Percentiles rank a stretch among this genome's conserved stretches.
phyloP scores from a whole-genome alignment of 805 yeast species.

The Yamadazyma phyllophila region DNA sequence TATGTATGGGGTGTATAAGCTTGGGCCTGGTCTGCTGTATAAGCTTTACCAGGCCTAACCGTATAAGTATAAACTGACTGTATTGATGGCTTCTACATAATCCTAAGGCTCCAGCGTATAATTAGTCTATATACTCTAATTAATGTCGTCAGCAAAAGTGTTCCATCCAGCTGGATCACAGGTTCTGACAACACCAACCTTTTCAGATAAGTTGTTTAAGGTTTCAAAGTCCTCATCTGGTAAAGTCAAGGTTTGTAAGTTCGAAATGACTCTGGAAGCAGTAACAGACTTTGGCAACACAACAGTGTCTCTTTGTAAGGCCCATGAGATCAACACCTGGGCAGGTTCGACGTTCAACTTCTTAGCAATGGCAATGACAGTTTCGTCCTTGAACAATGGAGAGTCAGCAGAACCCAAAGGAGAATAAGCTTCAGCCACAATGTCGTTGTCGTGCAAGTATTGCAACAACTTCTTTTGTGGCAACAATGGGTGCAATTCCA shows the following conservation, averaged over 20 bases:
- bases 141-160: conserved; percentile 14
- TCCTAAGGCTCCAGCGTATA: too few relatives aligned
- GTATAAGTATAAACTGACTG: too few relatives aligned
- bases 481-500: conserved; percentile 36
- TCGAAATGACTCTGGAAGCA: conserved; percentile 33
- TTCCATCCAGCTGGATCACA: conserved; percentile 19
- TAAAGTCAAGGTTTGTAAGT: conserved; percentile 36
- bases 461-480: conserved; percentile 41
- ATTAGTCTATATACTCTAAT: too few relatives aligned
- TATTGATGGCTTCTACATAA: too few relatives aligned
- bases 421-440: conserved; percentile 75
- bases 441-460: conserved; percentile 53
- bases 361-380: conserved; percentile 26
- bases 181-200: conserved; percentile 35
- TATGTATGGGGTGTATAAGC: too few relatives aligned
- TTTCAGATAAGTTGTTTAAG: conserved; percentile 29
- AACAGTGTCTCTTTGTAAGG: conserved; percentile 36
- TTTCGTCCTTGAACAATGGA: conserved; percentile 34
- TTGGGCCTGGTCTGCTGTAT: too few relatives aligned
- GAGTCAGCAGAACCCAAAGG: conserved; percentile 54
- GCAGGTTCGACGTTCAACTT: conserved; percentile 33
- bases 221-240: conserved; percentile 35
- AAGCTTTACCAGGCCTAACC: too few relatives aligned
- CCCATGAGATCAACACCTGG: conserved; percentile 39
- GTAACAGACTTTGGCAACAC: conserved; percentile 41